Evolutionary conservation across 2,329 filamentous ascomycete species (phyloP).

Genomic region (Fusarium miscanthi): DNA sequence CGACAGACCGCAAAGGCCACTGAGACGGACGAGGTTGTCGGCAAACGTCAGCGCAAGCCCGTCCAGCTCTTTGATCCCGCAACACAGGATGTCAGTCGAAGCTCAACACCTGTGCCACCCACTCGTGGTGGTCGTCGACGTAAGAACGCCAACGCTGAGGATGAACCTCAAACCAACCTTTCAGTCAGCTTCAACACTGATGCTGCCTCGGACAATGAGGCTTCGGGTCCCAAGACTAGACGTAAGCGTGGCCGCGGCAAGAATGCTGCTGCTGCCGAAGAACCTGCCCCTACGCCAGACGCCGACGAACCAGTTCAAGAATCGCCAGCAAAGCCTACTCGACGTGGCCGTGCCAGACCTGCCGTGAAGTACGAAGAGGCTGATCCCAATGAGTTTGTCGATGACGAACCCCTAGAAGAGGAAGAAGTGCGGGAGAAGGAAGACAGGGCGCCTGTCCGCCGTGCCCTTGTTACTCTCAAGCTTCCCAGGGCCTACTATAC

Average conservation of each 20-base stretch:
- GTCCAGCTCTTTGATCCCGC: conserved; percentile 63
- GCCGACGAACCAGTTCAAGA: conserved; percentile 34
- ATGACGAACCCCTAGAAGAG: conserved; percentile 41
- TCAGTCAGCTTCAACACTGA: conserved; percentile 52
- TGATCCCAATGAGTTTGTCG: conserved; percentile 45
- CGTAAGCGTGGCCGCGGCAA: conserved; percentile 49
- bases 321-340: conserved; percentile 38
- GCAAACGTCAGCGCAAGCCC: conserved; percentile 66
- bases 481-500: conserved; percentile 56
- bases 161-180: conserved; percentile 43
- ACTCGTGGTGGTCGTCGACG: conserved; percentile 48
- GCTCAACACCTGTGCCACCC: conserved; percentile 59
- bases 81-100: conserved; percentile 62
- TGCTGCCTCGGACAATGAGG: conserved; percentile 48
- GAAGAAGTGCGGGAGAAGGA: conserved; percentile 31
- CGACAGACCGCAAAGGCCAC: conserved; percentile 69
- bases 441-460: conserved; percentile 46
- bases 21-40: conserved; percentile 62
- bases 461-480: conserved; percentile 53
- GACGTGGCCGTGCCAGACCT: conserved; percentile 44
- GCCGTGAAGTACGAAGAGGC: conserved; percentile 46
- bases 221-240: conserved; percentile 43
- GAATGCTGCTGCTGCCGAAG: conserved; percentile 40
- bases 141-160: conserved; percentile 47
- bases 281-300: conserved; percentile 36